These are phyloP conservation scores for Citrus hindsii DNA, from an alignment of 345 rosid species.

Conservation along the genomic window DNA sequence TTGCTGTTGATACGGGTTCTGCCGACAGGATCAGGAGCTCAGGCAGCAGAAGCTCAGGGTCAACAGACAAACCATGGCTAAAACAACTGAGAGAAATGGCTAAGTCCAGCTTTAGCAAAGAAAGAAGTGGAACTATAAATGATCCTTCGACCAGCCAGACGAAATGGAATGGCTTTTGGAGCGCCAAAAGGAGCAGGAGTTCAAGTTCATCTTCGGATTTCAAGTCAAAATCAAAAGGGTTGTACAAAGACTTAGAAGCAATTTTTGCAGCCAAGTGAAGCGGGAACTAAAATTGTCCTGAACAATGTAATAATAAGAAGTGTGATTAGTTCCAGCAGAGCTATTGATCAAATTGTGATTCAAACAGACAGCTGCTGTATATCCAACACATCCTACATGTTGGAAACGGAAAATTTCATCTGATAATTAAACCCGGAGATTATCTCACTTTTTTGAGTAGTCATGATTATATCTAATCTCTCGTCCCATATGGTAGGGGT, in stretches of 20 bases:
- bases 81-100: conserved; percentile 80
- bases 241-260: conserved; percentile 78
- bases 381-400: background rate
- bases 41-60: conserved; percentile 60
- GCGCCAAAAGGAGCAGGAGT: conserved; percentile 57
- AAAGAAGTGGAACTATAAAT: conserved; percentile 39
- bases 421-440: too few relatives aligned
- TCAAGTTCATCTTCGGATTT: conserved; percentile 54
- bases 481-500: background rate
- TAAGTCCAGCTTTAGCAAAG: conserved; percentile 69
- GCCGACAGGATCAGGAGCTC: conserved; percentile 47
- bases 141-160: conserved; percentile 75
- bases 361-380: background rate
- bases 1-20: conserved; percentile 27
- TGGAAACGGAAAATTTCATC: too few relatives aligned
- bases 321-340: background rate
- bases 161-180: conserved; percentile 74
- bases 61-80: conserved; percentile 60
- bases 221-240: conserved; percentile 47
- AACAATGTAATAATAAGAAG: background rate
- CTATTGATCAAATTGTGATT: background rate
- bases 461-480: background rate
- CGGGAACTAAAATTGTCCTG: conserved; percentile 10
- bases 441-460: too few relatives aligned
- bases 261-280: conserved; percentile 74